These are phyloP conservation scores for Pochonia chlamydosporia DNA, from an alignment of 2,329 filamentous ascomycete genomes.

Conservation along the genomic window DNA sequence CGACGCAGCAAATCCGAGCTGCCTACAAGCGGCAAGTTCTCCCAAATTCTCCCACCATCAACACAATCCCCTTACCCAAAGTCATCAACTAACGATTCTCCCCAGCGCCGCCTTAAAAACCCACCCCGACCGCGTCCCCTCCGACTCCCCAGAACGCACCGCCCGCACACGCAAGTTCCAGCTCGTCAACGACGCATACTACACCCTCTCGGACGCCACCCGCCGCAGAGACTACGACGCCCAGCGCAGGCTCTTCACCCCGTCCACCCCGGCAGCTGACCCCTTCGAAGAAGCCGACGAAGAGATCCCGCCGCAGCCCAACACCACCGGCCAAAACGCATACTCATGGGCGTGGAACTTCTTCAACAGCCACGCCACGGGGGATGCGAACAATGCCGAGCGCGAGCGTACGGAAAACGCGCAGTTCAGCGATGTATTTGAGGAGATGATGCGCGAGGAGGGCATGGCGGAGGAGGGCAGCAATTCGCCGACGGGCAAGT, in stretches of 20 bases:
- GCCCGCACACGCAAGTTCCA: conserved; percentile 84
- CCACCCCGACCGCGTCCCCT: conserved; percentile 84
- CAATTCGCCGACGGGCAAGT: conserved; percentile 58
- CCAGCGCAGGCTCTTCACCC: conserved; percentile 38
- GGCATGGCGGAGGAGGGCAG: conserved; percentile 69
- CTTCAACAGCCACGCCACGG: conserved; percentile 35
- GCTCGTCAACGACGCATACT: conserved; percentile 89
- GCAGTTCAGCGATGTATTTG: conserved; percentile 84
- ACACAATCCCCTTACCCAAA: conserved; percentile 2
- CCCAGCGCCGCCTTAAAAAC: conserved; percentile 81
- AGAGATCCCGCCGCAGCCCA: conserved; percentile 36
- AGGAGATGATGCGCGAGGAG: conserved; percentile 86
- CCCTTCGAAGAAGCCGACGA: conserved; percentile 42
- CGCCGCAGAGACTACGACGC: conserved; percentile 81
- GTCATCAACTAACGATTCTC: conserved; percentile 3
- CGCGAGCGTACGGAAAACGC: conserved; percentile 57
- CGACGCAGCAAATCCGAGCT: conserved; percentile 78
- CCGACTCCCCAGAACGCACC: conserved; percentile 75
- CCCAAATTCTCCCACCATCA: conserved; percentile 7
- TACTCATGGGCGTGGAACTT: conserved; percentile 77
- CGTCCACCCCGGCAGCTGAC: conserved; percentile 23
- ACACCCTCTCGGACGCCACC: conserved; percentile 73
- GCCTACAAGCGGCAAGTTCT: conserved; percentile 77
- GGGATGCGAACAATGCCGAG: conserved; percentile 19
- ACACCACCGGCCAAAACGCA: conserved; percentile 32